Evolutionary conservation across 805 yeast genomes (phyloP).

Genomic region (Babjeviella inositovora): DNA sequence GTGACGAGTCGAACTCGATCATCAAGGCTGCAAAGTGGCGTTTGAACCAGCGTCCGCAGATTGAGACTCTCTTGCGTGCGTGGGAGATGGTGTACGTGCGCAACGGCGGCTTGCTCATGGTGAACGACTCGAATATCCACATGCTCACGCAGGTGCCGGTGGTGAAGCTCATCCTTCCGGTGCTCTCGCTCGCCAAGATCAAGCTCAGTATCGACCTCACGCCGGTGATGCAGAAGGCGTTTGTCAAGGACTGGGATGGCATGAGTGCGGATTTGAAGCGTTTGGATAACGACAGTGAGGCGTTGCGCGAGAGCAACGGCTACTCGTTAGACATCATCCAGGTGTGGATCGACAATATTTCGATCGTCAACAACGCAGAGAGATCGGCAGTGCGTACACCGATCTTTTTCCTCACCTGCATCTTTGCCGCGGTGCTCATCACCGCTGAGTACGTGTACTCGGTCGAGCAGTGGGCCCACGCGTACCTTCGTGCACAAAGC

Average conservation of each 20-base stretch:
- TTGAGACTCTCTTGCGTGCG: conserved; percentile 38
- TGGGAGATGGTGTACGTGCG: conserved; percentile 54
- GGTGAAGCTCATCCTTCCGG: conserved; percentile 49
- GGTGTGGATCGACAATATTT: conserved; percentile 60
- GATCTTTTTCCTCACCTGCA: conserved; percentile 57
- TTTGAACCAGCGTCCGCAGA: conserved; percentile 38
- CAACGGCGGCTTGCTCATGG: conserved; percentile 46
- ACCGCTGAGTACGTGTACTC: conserved; percentile 45
- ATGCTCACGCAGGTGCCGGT: conserved; percentile 36
- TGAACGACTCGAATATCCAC: conserved; percentile 30
- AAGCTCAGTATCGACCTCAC: conserved; percentile 46
- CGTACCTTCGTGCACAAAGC: conserved; percentile 8
- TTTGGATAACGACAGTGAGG: conserved; percentile 38
- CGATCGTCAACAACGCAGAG: conserved; percentile 46
- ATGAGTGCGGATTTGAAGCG: conserved; percentile 38
- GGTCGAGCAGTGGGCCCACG: conserved; percentile 35
- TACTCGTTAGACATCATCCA: conserved; percentile 43
- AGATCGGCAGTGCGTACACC: conserved; percentile 61
- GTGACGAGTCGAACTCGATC: conserved; percentile 17
- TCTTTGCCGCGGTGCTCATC: conserved; percentile 44
- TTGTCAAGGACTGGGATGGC: conserved; percentile 52
- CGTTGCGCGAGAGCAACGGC: conserved; percentile 44
- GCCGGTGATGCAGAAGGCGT: conserved; percentile 40
- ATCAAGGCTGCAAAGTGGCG: conserved; percentile 49
- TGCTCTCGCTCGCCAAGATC: conserved; percentile 51